Conservation (phyloP, 2,329 filamentous ascomycete species). For the Beauveria brongniartii region DNA sequence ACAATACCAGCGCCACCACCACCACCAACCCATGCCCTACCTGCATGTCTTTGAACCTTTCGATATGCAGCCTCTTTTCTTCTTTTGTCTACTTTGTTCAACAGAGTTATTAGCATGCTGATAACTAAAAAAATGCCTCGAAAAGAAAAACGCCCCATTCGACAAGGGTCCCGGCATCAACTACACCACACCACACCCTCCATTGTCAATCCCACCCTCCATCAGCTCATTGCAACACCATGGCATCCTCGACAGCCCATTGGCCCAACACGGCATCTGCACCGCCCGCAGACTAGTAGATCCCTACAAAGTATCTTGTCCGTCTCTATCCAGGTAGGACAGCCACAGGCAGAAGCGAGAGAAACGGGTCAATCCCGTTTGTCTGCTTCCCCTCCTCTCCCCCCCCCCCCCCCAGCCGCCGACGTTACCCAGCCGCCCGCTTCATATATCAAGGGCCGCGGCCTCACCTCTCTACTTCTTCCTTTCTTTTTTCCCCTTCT, state of each 20-base stretch:
- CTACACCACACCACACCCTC: neutral
- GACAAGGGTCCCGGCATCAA: no score
- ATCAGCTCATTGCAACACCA: neutral
- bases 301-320: neutral
- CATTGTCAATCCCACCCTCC: conserved; percentile 3
- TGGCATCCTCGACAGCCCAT: neutral
- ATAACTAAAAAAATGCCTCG: no score
- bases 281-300: neutral
- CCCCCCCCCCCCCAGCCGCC: neutral
- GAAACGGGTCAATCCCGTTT: neutral
- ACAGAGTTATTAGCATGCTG: no score
- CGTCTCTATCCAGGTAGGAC: neutral
- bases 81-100: no score
- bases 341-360: no score
- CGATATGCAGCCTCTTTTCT: no score
- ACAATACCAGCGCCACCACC: no score
- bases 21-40: no score
- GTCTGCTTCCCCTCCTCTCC: neutral
- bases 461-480: conserved; percentile 28
- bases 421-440: neutral
- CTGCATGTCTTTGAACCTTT: no score
- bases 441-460: conserved; percentile 16
- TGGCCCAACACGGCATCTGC: neutral
- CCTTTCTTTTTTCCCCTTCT: conserved; percentile 32
- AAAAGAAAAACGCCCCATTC: no score